phyloP scores from a whole-genome alignment of 73 alveolate genomes.

The Breviolum minutum region DNA sequence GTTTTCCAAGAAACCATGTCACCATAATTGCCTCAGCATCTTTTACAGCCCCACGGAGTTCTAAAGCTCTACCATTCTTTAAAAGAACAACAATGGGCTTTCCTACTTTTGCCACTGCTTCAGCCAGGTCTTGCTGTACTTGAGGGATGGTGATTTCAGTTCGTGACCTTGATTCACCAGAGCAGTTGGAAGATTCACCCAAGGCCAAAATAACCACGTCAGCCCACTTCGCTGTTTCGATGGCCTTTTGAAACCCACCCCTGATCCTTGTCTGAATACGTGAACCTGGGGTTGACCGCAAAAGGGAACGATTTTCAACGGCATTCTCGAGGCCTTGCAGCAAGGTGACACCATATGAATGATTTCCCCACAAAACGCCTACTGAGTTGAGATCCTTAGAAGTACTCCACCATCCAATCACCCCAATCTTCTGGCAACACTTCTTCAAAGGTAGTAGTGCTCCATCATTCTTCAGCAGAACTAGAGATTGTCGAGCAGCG shows the following conservation, averaged over 20 bases:
- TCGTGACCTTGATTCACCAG: slow-evolving; percentile 44
- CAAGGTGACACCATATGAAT: slow-evolving; percentile 30
- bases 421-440: slow-evolving; percentile 36
- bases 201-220: slow-evolving; percentile 55
- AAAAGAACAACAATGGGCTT: slow-evolving; percentile 27
- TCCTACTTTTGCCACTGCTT: slow-evolving; percentile 9
- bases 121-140: slow-evolving; percentile 52
- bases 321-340: slow-evolving; percentile 34
- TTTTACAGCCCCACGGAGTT: slow-evolving; percentile 29
- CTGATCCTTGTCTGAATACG: background rate
- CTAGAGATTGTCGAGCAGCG: slow-evolving; percentile 36
- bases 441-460: slow-evolving; percentile 22
- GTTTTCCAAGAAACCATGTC: slow-evolving; percentile 71
- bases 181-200: background rate
- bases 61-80: slow-evolving; percentile 65
- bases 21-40: slow-evolving; percentile 50
- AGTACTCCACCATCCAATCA: slow-evolving; percentile 76
- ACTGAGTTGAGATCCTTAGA: background rate
- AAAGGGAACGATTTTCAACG: background rate
- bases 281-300: slow-evolving; percentile 4
- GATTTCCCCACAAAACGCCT: slow-evolving; percentile 73
- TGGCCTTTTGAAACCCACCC: background rate
- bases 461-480: slow-evolving; percentile 29
- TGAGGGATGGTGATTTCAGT: slow-evolving; percentile 23
- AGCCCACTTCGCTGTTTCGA: slow-evolving; percentile 41